Evolutionary conservation across 2,329 filamentous ascomycete genomes (phyloP).

Genomic region (Metarhizium sp.): DNA sequence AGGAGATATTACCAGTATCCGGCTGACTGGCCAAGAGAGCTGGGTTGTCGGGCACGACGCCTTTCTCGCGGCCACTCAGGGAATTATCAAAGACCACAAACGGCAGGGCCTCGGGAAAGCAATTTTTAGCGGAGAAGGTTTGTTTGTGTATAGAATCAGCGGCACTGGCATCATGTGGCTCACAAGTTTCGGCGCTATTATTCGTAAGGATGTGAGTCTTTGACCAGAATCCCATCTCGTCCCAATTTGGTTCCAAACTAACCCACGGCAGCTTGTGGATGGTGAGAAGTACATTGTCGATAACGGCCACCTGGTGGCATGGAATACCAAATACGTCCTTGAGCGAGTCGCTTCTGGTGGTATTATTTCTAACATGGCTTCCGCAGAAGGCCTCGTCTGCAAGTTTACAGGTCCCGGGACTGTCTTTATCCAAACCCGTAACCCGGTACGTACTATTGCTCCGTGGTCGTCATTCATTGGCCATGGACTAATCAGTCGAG

Average conservation of each 20-base stretch:
- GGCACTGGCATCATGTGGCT: constrained; percentile 81
- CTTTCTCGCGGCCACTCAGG: constrained; percentile 77
- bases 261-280: constrained; percentile 36
- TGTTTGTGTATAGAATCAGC: constrained; percentile 81
- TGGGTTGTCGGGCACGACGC: constrained; percentile 86
- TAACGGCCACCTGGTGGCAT: constrained; percentile 88
- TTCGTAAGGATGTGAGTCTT: constrained; percentile 70
- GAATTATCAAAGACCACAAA: constrained; percentile 82
- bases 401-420: constrained; percentile 90
- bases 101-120: constrained; percentile 79
- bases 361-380: constrained; percentile 76
- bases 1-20: constrained; percentile 77
- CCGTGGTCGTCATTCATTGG: background rate
- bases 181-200: constrained; percentile 88
- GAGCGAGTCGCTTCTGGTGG: constrained; percentile 86
- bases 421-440: constrained; percentile 86
- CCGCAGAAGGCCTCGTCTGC: constrained; percentile 84
- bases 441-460: constrained; percentile 46
- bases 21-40: constrained; percentile 58
- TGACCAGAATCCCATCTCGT: background rate
- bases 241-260: background rate
- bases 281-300: constrained; percentile 88
- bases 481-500: background rate
- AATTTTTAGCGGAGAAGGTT: constrained; percentile 86
- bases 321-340: constrained; percentile 91